phyloP scores from a whole-genome alignment of 169 alveolate genomes.

The Plasmodium gonderi region DNA sequence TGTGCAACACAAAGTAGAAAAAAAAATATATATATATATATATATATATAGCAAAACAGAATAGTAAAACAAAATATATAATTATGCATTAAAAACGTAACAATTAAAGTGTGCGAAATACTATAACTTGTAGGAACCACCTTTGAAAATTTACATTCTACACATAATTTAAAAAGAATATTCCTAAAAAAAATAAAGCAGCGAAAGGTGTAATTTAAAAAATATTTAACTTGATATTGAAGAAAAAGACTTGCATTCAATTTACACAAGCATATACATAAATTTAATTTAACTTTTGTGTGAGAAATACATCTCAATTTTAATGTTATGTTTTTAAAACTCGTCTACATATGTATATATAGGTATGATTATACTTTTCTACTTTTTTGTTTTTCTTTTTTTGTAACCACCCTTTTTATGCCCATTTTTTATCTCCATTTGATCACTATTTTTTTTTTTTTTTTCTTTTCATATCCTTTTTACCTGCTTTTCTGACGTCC shows the following conservation, averaged over 20 bases:
- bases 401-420: too few species aligned
- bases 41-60: background rate
- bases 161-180: constrained; percentile 3
- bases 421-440: too few species aligned
- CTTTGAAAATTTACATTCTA: background rate
- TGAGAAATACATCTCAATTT: constrained; percentile 1
- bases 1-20: background rate
- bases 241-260: background rate
- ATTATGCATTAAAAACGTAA: background rate
- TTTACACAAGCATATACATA: background rate
- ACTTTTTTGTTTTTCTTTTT: background rate
- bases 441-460: background rate
- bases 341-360: background rate
- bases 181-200: background rate
- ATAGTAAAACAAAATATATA: background rate
- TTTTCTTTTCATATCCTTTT: too few species aligned
- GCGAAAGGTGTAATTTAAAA: background rate
- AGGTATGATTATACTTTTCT: background rate
- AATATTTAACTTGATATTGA: constrained; percentile 21
- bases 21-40: background rate
- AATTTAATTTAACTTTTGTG: background rate
- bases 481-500: too few species aligned
- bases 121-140: background rate
- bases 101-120: background rate
- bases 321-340: background rate